Evolutionary conservation across 495 filamentous ascomycete genomes (phyloP).

Genomic region (Rostrohypoxylon terebratum): DNA sequence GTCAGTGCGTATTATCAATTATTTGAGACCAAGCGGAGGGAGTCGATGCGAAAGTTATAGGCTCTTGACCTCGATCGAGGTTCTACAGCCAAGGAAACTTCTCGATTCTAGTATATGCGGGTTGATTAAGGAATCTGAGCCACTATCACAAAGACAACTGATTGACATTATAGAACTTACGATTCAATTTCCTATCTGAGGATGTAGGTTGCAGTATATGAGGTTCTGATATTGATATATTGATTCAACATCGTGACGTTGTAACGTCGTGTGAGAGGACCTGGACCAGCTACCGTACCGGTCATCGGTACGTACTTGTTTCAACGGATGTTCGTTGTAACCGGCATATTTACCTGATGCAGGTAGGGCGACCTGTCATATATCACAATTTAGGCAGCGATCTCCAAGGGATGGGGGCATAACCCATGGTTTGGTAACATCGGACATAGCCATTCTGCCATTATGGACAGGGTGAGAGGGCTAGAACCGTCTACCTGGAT

Average conservation of each 20-base stretch:
- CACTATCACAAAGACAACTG: neutral
- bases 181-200: neutral
- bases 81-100: conserved; percentile 20
- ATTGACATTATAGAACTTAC: neutral
- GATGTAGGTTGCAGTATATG: neutral
- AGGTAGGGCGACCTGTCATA: conserved; percentile 13
- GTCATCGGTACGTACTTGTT: neutral
- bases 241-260: neutral
- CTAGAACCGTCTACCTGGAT: neutral
- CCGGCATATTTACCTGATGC: neutral
- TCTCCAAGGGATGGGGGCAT: conserved; percentile 1
- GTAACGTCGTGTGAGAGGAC: neutral
- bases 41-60: conserved; percentile 22
- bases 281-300: neutral
- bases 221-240: neutral
- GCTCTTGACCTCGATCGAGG: conserved; percentile 30
- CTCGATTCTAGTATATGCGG: neutral
- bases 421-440: neutral
- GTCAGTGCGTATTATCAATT: conserved; percentile 3
- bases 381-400: neutral
- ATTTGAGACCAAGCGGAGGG: conserved; percentile 9
- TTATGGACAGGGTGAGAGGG: neutral
- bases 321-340: neutral
- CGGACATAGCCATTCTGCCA: neutral
- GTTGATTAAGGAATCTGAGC: neutral